Evolutionary conservation across 768 basidiomycete species (phyloP).

Genomic region (Tremella mesenterica): DNA sequence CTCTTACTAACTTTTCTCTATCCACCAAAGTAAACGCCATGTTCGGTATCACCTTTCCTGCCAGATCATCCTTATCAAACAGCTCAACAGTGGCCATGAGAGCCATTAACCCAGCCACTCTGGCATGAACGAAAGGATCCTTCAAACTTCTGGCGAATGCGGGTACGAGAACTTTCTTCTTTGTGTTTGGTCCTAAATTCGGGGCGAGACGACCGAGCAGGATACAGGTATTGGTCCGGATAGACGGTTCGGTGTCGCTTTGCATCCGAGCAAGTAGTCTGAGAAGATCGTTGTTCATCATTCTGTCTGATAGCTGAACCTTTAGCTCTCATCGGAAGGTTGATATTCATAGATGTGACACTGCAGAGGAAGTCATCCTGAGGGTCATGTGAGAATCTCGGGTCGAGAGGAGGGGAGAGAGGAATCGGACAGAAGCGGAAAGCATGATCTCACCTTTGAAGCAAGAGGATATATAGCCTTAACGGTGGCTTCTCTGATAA

Average conservation of each 20-base stretch:
- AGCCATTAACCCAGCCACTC: conserved; percentile 90
- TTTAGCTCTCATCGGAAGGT: too few species aligned
- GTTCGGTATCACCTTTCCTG: conserved; percentile 78
- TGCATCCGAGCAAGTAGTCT: conserved; percentile 88
- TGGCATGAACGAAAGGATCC: conserved; percentile 82
- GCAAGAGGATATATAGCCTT: conserved; percentile 76
- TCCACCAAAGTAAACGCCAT: conserved; percentile 74
- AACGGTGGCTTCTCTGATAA: conserved; percentile 89
- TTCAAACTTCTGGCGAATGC: conserved; percentile 84
- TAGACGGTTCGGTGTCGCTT: conserved; percentile 83
- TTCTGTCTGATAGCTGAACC: conserved; percentile 71
- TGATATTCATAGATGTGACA: too few species aligned
- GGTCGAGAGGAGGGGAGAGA: neutral
- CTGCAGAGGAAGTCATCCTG: too few species aligned
- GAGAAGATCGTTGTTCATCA: conserved; percentile 92
- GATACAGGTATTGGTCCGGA: conserved; percentile 95
- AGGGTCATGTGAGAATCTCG: too few species aligned
- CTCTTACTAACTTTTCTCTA: conserved; percentile 77
- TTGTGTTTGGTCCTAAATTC: conserved; percentile 73
- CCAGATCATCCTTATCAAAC: conserved; percentile 79
- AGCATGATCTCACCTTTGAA: conserved; percentile 56
- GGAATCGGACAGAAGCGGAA: conserved; percentile 5
- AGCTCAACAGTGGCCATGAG: conserved; percentile 89
- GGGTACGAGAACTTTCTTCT: conserved; percentile 91
- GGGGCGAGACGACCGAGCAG: conserved; percentile 85